Evolutionary conservation across 257 asterid species (phyloP), one percentile per base, ranked within the genome.

Genomic region (Nyctanthes arbortristis): DNA sequence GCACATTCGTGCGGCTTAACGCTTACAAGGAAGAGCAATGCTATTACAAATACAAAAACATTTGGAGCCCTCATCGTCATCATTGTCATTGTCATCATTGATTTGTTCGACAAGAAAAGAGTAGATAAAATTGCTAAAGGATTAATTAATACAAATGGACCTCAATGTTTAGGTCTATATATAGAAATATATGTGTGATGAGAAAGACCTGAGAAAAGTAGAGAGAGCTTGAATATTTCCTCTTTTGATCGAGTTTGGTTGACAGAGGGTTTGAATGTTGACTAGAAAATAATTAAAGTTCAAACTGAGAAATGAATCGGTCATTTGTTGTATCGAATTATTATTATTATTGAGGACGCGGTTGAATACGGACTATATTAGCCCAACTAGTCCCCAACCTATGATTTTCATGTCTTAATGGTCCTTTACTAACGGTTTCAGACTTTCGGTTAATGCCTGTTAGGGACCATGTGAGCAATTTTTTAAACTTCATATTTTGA

Each of bases 1-100:
- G 77, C 5, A 2, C 84, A 84, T 73, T 78, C 73, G 18, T 24
- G 49, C 3, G 83, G 49, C 30, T 66, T 73, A 59, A 69, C 63
- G 14, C 52, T 22, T n/a, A 35, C 24, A 20, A 66, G 37, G 57
- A 76, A 25, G 16, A 79, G 37, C 7, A 69, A 2, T 54, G 76
- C 47, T 20, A 65, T 11, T 5, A 68, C 58, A 30, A 65, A 66
- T 65, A 67, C 36, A 35, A 52, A 18, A 29, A 70, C 7, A 61
- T 29, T 71, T 65, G 64, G 14, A 31, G 56, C 45, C 20, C 33
- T 52, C 59, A 52, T 70, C 76, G 75, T 67, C 57, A 0, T 10
- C 31, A n/a, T n/a, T n/a, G n/a, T n/a, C n/a, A n/a, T n/a, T n/a
- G n/a, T n/a, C n/a, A n/a, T n/a, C n/a, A n/a, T n/a, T n/a, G n/a